Evolutionary conservation across 805 yeast genomes (phyloP), one percentile per base, ranked within the genome.

Genomic region (Candida andamanensis): DNA sequence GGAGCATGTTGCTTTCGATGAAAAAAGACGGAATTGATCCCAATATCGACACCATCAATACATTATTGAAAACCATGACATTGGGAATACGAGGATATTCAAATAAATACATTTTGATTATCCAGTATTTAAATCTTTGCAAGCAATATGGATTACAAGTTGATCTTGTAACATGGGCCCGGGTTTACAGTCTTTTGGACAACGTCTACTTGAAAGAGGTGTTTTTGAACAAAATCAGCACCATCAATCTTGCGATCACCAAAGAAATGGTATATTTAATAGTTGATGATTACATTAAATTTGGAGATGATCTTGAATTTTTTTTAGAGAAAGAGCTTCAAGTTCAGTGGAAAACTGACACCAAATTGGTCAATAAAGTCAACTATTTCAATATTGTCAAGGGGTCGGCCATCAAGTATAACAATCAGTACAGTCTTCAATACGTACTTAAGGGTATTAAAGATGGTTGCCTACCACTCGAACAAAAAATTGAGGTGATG

Each of bases 1-100:
- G 67, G 16, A 63, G 58, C 29, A 38, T 65, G 12, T 42, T 65
- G 8, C 42, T 66, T 22, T 67, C 62, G 17, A 63, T 66, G 69
- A 44, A 56, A 23, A 53, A 59, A 34, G 70, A 65, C 34, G 67
- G 67, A 3, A 63, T 59, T 30, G 38, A 39, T n/a, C 66, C 67
- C 6, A 60, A 63, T 37, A 50, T 60, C 20, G 60, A 59, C 28
- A 65, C 70, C 29, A 58, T 65, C 34, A 63, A 65, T 44, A 46
- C 48, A 29, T 48, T 64, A 25, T 41, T 65, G 21, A 56, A 56
- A 29, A 41, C 56, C 15, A 49, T 61, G 30, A 40, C 48, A 24
- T 45, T 48, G 11, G 44, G 45, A 11, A 54, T 60, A 16, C 39
- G 69, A 12, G 52, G 61, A 1, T 42, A 46, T 4, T 43, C 58